Base-by-base conservation (phyloP, 495 filamentous ascomycete species). In the Neurospora sp. region DNA sequence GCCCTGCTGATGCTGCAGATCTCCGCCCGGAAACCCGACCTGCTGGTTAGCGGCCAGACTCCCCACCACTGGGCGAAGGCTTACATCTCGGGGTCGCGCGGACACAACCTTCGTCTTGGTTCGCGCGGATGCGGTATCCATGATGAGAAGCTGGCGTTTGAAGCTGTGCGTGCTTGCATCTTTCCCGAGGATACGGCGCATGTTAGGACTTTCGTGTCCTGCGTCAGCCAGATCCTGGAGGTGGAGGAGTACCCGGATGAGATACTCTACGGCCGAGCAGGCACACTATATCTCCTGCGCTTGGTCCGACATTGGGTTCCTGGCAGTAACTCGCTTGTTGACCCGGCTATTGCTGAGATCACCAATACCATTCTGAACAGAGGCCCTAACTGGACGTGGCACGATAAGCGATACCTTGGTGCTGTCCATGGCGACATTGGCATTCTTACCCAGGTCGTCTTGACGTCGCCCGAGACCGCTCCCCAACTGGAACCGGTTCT, bases 401-500 rank as follows among this genome's bases (percentile, higher is more conserved):
- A 87, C 69, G 84, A 82, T n/a, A 87, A 84, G 40, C 79, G 83
- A 1, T 91, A 89, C 76, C 74, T 90, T 5, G 90, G 90, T 42
- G 87, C 89, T 4, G 87, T 84, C 3, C 89, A 91, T 74, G 90
- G 90, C 9, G 81, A 83, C 5, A 83, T 90, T 44, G 88, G 90
- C 1, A 91, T 90, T 78, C 79, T 91, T 70, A 87, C 85, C 6
- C 90, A 91, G 76, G 77, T 91, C n/a, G 83, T 90, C 0, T 81
- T 91, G 7, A 86, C 88, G 1, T 75, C 73, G 4, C 81, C 81
- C 0, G 48, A 73, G 45, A 69, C 76, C 14, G 81, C 81, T 1
- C 61, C 74, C 1, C 77, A 79, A 72, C 74, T 90, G 3, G 81
- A 85, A 72, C 74, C 78, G 7, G 75, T 84, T n/a, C 72, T 91